phyloP scores from a whole-genome alignment of 345 rosid genomes.

The Salix brachista region DNA sequence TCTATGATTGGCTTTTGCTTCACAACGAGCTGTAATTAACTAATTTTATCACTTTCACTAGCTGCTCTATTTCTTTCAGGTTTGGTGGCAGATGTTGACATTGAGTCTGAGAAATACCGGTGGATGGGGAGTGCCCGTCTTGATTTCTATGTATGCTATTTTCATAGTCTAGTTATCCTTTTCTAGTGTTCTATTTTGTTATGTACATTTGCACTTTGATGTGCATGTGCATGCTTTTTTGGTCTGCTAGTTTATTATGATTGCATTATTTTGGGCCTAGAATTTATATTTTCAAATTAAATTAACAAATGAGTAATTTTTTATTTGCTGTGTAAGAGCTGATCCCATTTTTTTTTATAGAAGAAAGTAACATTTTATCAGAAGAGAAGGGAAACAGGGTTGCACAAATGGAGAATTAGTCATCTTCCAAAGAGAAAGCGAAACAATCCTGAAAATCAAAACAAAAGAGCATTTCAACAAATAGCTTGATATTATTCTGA shows the following conservation, averaged over 20 bases:
- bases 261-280: not conserved
- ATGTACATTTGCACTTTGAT: not conserved
- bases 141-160: slow-evolving; percentile 70
- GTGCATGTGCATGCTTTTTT: not conserved
- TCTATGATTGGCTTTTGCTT: not conserved
- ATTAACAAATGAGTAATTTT: not conserved
- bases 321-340: not conserved
- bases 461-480: not conserved
- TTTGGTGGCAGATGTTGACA: slow-evolving; percentile 90
- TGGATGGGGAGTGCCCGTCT: slow-evolving; percentile 94
- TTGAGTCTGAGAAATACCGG: slow-evolving; percentile 87
- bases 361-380: not conserved
- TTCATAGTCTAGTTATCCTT: not conserved
- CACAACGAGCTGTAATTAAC: not conserved
- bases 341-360: not conserved
- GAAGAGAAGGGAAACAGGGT: not conserved
- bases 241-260: not conserved
- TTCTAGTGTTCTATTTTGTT: not conserved
- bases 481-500: too few species aligned
- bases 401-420: not conserved
- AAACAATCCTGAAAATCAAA: not conserved
- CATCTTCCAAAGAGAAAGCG: not conserved
- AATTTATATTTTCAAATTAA: not conserved
- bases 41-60: slow-evolving; percentile 1
- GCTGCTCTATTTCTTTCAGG: slow-evolving; percentile 42